Conservation (phyloP, 2,329 filamentous ascomycete species). For the Pseudogymnoascus sp. region DNA sequence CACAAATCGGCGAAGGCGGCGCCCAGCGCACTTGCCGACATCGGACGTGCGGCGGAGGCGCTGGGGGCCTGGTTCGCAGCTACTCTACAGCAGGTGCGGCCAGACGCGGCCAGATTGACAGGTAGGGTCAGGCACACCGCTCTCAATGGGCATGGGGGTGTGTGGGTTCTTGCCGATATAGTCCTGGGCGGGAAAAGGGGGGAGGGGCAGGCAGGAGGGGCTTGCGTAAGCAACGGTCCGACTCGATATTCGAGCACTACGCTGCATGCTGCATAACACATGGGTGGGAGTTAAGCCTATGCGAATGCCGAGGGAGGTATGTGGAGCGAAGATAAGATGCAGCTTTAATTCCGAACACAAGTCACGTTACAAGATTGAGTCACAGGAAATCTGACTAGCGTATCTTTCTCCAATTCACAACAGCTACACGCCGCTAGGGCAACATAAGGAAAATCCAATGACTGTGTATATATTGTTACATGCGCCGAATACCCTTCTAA, state of each 20-base stretch:
- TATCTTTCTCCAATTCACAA: slow-evolving; percentile 8
- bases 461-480: slow-evolving; percentile 9
- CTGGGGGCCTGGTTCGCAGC: not conserved
- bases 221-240: slow-evolving; percentile 1
- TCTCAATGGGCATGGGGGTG: slow-evolving; percentile 1
- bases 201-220: not conserved
- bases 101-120: not conserved
- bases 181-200: not conserved
- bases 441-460: slow-evolving; percentile 9
- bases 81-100: not conserved
- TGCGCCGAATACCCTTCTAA: slow-evolving; percentile 15
- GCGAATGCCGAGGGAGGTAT: not conserved
- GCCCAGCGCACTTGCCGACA: not conserved
- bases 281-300: not conserved
- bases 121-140: not conserved
- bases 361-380: slow-evolving; percentile 8
- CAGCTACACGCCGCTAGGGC: slow-evolving; percentile 7
- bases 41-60: not conserved
- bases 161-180: not conserved
- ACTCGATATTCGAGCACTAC: not conserved
- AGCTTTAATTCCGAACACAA: not conserved
- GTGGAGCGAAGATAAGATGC: not conserved
- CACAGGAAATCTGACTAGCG: slow-evolving; percentile 3
- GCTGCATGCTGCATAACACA: not conserved
- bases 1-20: not conserved